Conservation (phyloP, 495 filamentous ascomycete genomes). For the Hypoxylon lienhwacheense region DNA sequence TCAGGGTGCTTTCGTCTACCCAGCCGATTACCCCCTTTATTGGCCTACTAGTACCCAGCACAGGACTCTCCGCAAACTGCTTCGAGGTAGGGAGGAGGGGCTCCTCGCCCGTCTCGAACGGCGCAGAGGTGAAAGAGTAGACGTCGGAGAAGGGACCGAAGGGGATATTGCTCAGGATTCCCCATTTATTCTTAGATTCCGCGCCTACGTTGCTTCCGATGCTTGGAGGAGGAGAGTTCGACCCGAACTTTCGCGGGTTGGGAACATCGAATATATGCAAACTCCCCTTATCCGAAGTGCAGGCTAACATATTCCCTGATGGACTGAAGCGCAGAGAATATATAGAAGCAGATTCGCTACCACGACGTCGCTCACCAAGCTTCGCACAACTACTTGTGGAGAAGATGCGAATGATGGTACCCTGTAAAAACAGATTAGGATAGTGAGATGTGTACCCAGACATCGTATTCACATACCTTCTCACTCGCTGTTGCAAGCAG, state of each 20-base stretch:
- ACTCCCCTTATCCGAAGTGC: conserved; percentile 96
- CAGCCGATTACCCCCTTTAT: conserved; percentile 78
- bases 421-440: conserved; percentile 52
- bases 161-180: conserved; percentile 74
- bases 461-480: conserved; percentile 52
- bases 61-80: conserved; percentile 42
- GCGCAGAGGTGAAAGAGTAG: conserved; percentile 74
- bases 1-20: conserved; percentile 65
- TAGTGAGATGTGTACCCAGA: background rate
- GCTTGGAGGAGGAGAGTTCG: conserved; percentile 5
- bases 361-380: conserved; percentile 80
- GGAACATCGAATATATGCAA: conserved; percentile 85
- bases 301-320: conserved; percentile 73
- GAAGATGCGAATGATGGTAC: conserved; percentile 85
- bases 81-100: conserved; percentile 41
- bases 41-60: conserved; percentile 56
- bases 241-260: conserved; percentile 37
- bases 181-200: conserved; percentile 70
- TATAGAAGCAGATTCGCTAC: conserved; percentile 83
- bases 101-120: conserved; percentile 81
- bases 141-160: conserved; percentile 82
- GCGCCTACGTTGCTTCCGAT: conserved; percentile 42
- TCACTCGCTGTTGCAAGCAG: conserved; percentile 90
- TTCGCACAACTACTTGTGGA: conserved; percentile 75
- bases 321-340: conserved; percentile 88